phyloP scores from a whole-genome alignment of 495 filamentous ascomycete genomes.

The Chaetomium cochliodes region DNA sequence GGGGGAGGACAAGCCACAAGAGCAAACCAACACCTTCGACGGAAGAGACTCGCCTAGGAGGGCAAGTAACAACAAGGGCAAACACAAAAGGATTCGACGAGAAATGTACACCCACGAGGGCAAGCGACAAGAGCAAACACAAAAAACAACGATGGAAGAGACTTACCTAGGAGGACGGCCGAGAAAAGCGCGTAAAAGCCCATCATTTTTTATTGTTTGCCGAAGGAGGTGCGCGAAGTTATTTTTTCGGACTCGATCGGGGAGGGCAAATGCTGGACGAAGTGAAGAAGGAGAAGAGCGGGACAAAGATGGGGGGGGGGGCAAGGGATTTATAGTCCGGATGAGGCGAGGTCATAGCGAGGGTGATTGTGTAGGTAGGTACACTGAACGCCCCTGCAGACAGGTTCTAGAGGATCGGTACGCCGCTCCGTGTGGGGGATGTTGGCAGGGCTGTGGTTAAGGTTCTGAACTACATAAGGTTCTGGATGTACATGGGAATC shows the following conservation, averaged over 20 bases:
- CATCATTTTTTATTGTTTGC: conserved; percentile 20
- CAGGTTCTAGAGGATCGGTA: no score
- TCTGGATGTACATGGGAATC: neutral
- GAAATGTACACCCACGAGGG: no score
- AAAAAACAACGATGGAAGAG: no score
- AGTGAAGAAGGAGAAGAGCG: neutral
- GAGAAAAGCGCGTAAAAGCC: conserved; percentile 1
- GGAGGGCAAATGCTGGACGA: neutral
- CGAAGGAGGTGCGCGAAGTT: neutral
- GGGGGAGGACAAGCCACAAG: no score
- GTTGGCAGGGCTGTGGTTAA: neutral
- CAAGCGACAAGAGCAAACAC: no score
- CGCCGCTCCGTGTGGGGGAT: no score
- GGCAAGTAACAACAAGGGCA: no score
- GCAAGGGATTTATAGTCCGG: neutral
- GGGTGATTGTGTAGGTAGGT: neutral
- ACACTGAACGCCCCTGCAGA: neutral
- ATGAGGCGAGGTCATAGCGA: neutral
- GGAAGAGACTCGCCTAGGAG: conserved; percentile 24
- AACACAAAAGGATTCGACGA: no score
- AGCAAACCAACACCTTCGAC: no score
- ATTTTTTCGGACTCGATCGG: neutral
- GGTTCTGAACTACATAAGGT: no score
- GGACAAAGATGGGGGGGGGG: no score
- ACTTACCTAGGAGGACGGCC: conserved; percentile 27